These are phyloP conservation scores for Boletus vinaceobasis DNA, from an alignment of 768 basidiomycete species.

Conservation along the genomic window DNA sequence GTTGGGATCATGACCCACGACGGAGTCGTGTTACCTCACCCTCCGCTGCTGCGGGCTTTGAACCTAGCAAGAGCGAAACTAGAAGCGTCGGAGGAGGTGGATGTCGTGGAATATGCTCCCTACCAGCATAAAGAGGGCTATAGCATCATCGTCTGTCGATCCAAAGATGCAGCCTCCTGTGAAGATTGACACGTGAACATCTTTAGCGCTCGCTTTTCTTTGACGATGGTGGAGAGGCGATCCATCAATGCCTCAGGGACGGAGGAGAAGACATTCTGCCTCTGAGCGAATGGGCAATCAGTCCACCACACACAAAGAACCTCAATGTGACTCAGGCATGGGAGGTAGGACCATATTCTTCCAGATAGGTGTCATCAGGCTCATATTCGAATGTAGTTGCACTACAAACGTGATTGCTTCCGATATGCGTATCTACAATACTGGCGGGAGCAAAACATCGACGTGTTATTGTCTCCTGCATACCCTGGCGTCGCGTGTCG, in stretches of 20 bases:
- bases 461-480: constrained; percentile 39
- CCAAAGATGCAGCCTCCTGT: background rate
- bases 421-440: constrained; percentile 34
- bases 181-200: background rate
- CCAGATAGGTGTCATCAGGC: background rate
- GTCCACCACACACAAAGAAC: constrained; percentile 23
- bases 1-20: constrained; percentile 35
- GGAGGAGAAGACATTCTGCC: constrained; percentile 36
- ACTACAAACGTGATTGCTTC: constrained; percentile 31
- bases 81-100: constrained; percentile 29
- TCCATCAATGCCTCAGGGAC: constrained; percentile 20
- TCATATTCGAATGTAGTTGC: constrained; percentile 21
- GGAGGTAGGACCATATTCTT: constrained; percentile 22
- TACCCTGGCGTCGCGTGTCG: constrained; percentile 35
- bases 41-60: constrained; percentile 42
- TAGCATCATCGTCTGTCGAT: constrained; percentile 28
- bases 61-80: constrained; percentile 36
- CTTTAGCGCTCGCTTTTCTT: constrained; percentile 36
- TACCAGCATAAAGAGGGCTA: constrained; percentile 34
- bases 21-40: constrained; percentile 36
- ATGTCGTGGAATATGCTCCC: constrained; percentile 37
- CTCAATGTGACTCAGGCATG: constrained; percentile 26
- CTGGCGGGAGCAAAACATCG: constrained; percentile 38
- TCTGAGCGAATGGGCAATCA: constrained; percentile 36
- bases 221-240: constrained; percentile 35